A percentile compares a stretch with the other conserved stretches of the same genome.
Conservation (phyloP, 345 rosid species). For the Populus pruinosa region DNA sequence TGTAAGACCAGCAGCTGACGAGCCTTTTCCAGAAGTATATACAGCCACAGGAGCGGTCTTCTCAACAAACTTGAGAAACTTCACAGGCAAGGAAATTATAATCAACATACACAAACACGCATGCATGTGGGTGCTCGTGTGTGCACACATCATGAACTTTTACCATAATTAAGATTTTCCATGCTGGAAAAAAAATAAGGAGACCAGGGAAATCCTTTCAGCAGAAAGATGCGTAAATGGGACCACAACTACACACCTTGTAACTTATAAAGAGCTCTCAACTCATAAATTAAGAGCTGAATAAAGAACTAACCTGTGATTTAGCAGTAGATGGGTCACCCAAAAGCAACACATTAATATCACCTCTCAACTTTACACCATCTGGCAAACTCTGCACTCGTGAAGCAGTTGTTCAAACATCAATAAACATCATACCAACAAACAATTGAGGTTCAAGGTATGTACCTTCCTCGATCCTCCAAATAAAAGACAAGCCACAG, state of each 20-base stretch:
- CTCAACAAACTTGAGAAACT: conserved; percentile 97
- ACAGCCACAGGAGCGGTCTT: conserved; percentile 97
- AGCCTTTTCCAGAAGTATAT: conserved; percentile 95
- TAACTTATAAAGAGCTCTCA: neutral
- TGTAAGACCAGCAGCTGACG: conserved; percentile 98
- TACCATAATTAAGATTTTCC: too few species aligned
- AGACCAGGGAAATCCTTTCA: neutral
- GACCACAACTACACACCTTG: neutral
- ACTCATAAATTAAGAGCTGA: neutral
- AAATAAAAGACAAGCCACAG: conserved; percentile 89
- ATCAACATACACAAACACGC: neutral
- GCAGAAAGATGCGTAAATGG: neutral
- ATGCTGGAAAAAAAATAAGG: neutral
- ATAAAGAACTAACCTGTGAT: conserved; percentile 61
- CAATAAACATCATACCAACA: conserved; percentile 1
- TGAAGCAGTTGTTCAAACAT: conserved; percentile 6
- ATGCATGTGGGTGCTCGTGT: neutral
- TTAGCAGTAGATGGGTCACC: conserved; percentile 99
- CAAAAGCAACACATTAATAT: conserved; percentile 85
- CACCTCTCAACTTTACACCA: conserved; percentile 93
- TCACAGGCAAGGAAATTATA: conserved; percentile 11
- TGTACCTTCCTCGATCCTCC: conserved; percentile 92
- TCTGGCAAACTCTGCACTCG: conserved; percentile 67
- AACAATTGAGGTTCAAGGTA: neutral
- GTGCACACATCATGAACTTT: neutral